Percentiles rank a stretch among this genome's conserved stretches.
Evolutionary conservation across 2,329 filamentous ascomycete species (phyloP).

Genomic region (Trichoderma asperellum): DNA sequence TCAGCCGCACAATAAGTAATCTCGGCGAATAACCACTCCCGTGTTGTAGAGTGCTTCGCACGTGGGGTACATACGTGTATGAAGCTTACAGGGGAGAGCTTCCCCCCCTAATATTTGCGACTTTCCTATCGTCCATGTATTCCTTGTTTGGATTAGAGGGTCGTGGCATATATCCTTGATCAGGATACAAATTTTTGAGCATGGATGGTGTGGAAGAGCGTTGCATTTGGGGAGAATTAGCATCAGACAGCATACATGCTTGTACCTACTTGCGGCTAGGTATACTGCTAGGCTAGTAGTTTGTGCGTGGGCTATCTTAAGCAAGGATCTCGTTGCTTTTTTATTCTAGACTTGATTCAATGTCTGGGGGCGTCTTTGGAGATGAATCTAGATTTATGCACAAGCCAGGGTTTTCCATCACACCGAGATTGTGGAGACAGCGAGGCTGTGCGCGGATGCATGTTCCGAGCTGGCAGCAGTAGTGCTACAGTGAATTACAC

Average conservation of each 20-base stretch:
- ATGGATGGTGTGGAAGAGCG: not conserved
- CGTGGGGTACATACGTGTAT: too few relatives aligned
- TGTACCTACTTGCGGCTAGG: not conserved
- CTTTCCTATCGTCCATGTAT: not conserved
- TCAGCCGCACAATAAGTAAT: conserved; percentile 2
- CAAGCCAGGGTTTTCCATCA: not conserved
- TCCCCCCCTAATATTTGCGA: too few relatives aligned
- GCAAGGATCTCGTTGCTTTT: not conserved
- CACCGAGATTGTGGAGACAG: conserved; percentile 10
- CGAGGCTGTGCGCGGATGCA: conserved; percentile 1
- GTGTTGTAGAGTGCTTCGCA: too few relatives aligned
- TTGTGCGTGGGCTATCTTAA: not conserved
- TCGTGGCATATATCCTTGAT: not conserved
- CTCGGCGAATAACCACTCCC: too few relatives aligned
- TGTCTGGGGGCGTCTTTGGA: not conserved
- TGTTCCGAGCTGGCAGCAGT: not conserved
- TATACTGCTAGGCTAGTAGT: too few relatives aligned
- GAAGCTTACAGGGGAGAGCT: too few relatives aligned
- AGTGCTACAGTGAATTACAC: not conserved
- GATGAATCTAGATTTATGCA: not conserved
- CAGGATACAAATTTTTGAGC: not conserved
- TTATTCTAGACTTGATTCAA: not conserved
- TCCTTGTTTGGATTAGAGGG: not conserved
- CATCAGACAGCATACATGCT: not conserved
- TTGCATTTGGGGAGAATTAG: not conserved